Evolutionary conservation across 129 eudicot species (phyloP), one percentile per base, ranked within the genome.

Genomic region (Ambrosia trifida): DNA sequence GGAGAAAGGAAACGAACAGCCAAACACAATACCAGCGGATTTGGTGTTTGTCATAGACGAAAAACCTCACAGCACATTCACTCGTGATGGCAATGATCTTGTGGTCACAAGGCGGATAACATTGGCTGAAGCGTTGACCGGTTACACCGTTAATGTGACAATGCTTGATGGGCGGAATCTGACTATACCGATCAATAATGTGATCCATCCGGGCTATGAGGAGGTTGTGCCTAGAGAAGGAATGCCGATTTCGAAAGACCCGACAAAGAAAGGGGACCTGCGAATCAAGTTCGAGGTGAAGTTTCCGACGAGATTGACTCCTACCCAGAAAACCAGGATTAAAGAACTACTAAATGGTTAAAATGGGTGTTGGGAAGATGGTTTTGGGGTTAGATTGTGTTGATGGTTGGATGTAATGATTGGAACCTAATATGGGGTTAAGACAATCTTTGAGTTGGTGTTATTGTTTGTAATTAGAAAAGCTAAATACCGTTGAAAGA

Each of bases 1-100:
- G 2, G 86, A 81, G 77, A 85, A 85, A 79, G 89, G 89, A 11
- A 81, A 81, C 36, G 81, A 78, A 82, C 82, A 81, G 58, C 86
- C 82, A 9, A 78, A 78, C 30, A 69, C 30, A 40, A 74, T 76
- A 24, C 74, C 89, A 0, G 82, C 86, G 0, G 86, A 81, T 45
- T 79, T 81, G 9, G 74, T 84, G n/a, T 84, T 78, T 38, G 61
- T 81, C 18, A 75, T 84, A 3, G 89, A 84, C 9, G 89, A 84
- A 70, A 84, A 74, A 63, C 89, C 83, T n/a, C 89, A 84, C 59
- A 47, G 16, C 60, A 75, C 71, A 1, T 84, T 74, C 73, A 70
- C 62, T 20, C 73, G 89, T 2, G 89, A 81, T 20, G 79, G 83
- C 31, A 84, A 81, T 44, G 89, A 84, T 72, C 63, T 84, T 38